Evolutionary conservation across 257 asterid species (phyloP).

Genomic region (Capsicum chinense): DNA sequence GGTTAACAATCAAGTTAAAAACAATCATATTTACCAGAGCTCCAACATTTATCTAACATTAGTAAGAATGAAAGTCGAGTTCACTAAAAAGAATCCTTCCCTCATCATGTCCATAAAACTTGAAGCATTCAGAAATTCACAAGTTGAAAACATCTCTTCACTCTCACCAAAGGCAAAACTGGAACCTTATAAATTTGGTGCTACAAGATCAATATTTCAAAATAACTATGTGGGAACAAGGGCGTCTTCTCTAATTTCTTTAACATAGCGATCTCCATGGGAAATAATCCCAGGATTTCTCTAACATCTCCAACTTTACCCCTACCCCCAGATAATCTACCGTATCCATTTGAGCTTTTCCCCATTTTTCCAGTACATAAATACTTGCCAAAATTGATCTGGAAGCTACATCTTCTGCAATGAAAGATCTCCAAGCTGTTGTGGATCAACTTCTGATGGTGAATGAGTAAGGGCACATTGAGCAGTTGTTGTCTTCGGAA

Average conservation of each 20-base stretch:
- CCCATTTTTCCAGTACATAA: not conserved
- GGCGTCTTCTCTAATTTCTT: not conserved
- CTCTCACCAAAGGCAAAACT: constrained; percentile 15
- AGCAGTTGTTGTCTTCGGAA: constrained; percentile 94
- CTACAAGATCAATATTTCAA: not conserved
- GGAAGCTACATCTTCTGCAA: constrained; percentile 39
- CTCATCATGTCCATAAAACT: not conserved
- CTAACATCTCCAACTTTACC: not conserved
- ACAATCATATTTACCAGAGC: too few species aligned
- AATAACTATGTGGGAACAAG: not conserved
- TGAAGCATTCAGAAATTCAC: constrained; percentile 1
- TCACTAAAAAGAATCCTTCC: not conserved
- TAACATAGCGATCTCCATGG: not conserved
- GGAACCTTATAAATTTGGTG: constrained; percentile 6
- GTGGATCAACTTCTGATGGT: constrained; percentile 82
- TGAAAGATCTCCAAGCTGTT: constrained; percentile 80
- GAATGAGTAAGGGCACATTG: constrained; percentile 90
- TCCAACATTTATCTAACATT: not conserved
- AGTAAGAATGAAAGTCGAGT: not conserved
- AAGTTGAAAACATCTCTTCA: not conserved
- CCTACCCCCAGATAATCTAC: not conserved
- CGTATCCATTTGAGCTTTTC: not conserved
- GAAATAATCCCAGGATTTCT: not conserved
- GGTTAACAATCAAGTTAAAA: not conserved
- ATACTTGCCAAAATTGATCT: not conserved